phyloP scores from a whole-genome alignment of 2,329 filamentous ascomycete genomes.

The Lasiodiplodia theobromae region DNA sequence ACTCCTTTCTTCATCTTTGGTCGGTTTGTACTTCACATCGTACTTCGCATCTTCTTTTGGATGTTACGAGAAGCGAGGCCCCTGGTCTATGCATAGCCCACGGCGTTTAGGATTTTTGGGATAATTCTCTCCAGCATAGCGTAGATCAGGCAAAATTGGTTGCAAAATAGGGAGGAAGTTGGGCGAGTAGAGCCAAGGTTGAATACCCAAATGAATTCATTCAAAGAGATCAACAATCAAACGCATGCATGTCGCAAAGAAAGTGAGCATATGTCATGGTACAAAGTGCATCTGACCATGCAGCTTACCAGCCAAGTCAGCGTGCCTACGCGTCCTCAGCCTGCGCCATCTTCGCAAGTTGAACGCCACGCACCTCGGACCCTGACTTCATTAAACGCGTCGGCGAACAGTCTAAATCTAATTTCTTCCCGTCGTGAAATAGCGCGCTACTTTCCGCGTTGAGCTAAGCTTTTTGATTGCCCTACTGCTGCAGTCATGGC shows the following conservation, averaged over 20 bases:
- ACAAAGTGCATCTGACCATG: too few relatives aligned
- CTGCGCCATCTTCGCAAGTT: too few relatives aligned
- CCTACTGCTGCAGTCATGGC: background rate
- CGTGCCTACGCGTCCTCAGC: too few relatives aligned
- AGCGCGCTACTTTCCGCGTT: background rate
- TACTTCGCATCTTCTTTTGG: background rate
- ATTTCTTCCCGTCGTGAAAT: background rate
- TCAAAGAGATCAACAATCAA: too few relatives aligned
- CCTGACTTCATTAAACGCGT: background rate
- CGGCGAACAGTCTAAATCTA: background rate
- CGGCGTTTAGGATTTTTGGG: slow-evolving; percentile 5
- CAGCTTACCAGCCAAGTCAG: too few relatives aligned
- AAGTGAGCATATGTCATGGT: too few relatives aligned
- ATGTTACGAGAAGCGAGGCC: background rate
- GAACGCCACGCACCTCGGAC: background rate
- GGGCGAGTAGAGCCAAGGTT: background rate
- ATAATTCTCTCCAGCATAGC: background rate
- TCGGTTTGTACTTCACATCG: background rate
- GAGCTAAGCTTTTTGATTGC: background rate
- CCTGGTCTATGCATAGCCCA: slow-evolving; percentile 20
- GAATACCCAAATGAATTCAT: too few relatives aligned
- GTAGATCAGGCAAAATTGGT: slow-evolving; percentile 10
- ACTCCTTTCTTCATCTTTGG: slow-evolving; percentile 12
- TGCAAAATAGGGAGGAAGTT: background rate
- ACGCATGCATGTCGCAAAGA: too few relatives aligned